These are phyloP conservation scores for Panellus pusillus DNA, from an alignment of 768 basidiomycete genomes.

Conservation along the genomic window DNA sequence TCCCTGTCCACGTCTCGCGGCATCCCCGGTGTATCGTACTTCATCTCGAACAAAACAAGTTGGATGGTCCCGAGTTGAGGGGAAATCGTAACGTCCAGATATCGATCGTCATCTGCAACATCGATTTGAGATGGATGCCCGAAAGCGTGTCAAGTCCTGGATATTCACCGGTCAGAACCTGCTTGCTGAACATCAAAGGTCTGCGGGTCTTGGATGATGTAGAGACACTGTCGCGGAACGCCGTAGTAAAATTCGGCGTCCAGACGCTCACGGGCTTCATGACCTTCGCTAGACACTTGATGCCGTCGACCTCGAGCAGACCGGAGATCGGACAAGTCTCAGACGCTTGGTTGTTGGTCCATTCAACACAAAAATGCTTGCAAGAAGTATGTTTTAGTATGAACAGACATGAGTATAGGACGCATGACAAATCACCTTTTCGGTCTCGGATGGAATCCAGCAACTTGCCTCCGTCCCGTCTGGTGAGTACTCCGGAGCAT, in stretches of 20 bases:
- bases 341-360: neutral
- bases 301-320: neutral
- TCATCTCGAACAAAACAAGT: too few relatives aligned
- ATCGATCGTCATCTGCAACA: neutral
- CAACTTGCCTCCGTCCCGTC: slow-evolving; percentile 7
- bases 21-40: too few relatives aligned
- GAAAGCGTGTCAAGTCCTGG: neutral
- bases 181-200: neutral
- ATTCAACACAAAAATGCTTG: slow-evolving; percentile 4
- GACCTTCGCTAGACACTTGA: neutral
- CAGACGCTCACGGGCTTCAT: neutral
- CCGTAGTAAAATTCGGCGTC: too few relatives aligned
- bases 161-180: neutral
- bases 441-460: slow-evolving; percentile 9
- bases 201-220: neutral
- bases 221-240: neutral
- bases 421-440: neutral
- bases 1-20: too few relatives aligned
- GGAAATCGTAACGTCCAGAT: neutral
- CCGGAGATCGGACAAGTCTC: neutral
- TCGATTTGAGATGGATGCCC: neutral
- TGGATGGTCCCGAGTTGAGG: too few relatives aligned
- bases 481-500: neutral
- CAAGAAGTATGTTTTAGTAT: too few relatives aligned
- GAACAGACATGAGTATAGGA: too few relatives aligned